Evolutionary conservation across 768 basidiomycete species (phyloP).

Genomic region (Auricularia heimuer): DNA sequence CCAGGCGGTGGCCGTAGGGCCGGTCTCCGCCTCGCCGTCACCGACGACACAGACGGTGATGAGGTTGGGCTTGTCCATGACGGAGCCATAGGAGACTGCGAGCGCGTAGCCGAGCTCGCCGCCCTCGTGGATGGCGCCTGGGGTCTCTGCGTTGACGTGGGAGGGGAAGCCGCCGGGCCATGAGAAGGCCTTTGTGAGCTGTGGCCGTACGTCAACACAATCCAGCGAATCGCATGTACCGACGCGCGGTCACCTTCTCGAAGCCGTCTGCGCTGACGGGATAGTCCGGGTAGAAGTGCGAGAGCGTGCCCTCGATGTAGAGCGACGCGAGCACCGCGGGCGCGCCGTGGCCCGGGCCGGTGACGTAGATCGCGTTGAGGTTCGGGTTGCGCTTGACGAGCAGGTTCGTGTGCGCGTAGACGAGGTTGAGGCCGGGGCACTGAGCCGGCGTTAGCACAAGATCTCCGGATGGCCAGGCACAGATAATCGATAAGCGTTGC

Average conservation of each 20-base stretch:
- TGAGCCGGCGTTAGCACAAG: constrained; percentile 1
- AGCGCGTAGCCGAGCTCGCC: constrained; percentile 86
- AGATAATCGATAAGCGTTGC: constrained; percentile 3
- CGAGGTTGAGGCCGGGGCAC: constrained; percentile 66
- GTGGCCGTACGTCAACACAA: constrained; percentile 25
- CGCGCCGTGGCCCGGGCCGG: constrained; percentile 70
- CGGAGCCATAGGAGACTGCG: constrained; percentile 74
- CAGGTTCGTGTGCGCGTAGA: constrained; percentile 55
- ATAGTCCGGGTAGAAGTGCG: constrained; percentile 47
- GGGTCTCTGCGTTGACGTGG: constrained; percentile 59
- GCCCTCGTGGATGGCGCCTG: constrained; percentile 87
- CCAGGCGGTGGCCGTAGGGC: constrained; percentile 65
- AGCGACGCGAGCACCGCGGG: constrained; percentile 79
- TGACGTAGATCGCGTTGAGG: constrained; percentile 62
- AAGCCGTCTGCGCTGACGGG: constrained; percentile 49
- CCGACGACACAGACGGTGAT: constrained; percentile 77
- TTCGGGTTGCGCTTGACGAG: constrained; percentile 17
- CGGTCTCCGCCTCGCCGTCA: constrained; percentile 79
- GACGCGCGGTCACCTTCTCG: constrained; percentile 6
- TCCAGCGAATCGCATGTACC: constrained; percentile 24
- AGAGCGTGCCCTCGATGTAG: constrained; percentile 73
- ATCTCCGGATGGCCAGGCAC: not conserved
- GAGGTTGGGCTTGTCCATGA: constrained; percentile 86
- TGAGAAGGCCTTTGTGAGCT: constrained; percentile 66
- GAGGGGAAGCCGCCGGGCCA: constrained; percentile 79